Conservation (phyloP, 345 rosid genomes). For the Brassica carinata region DNA sequence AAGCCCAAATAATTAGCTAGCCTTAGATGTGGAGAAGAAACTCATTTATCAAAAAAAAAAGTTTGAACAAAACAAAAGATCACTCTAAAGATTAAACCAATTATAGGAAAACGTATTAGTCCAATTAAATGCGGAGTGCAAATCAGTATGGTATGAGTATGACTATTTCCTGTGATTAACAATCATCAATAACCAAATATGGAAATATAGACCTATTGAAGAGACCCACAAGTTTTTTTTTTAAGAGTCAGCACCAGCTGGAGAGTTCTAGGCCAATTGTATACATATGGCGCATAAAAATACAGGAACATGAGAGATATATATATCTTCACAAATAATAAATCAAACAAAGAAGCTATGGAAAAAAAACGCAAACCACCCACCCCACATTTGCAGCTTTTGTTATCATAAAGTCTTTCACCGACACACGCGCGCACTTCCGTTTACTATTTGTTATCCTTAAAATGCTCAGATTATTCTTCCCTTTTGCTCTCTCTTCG, state of each 20-base stretch:
- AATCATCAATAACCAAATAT: neutral
- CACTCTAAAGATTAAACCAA: neutral
- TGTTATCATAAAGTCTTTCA: neutral
- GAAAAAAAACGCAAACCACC: neutral
- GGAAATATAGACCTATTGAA: neutral
- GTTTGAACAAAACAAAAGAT: neutral
- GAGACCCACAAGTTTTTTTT: neutral
- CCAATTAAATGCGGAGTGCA: neutral
- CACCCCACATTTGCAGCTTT: neutral
- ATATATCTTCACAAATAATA: neutral
- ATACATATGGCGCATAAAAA: neutral
- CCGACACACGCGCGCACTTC: constrained; percentile 4
- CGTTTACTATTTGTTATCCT: neutral
- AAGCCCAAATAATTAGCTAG: neutral
- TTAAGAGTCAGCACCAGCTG: neutral
- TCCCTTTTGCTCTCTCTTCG: neutral
- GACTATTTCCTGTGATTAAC: neutral
- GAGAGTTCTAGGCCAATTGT: neutral
- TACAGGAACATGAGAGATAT: neutral
- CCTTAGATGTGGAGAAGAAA: neutral
- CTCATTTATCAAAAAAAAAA: neutral
- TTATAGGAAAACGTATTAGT: neutral
- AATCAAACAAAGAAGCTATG: neutral
- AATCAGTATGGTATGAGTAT: neutral
- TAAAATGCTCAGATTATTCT: neutral